Conservation (phyloP, 805 yeast species). For the Blastobotrys mokoenaii region DNA sequence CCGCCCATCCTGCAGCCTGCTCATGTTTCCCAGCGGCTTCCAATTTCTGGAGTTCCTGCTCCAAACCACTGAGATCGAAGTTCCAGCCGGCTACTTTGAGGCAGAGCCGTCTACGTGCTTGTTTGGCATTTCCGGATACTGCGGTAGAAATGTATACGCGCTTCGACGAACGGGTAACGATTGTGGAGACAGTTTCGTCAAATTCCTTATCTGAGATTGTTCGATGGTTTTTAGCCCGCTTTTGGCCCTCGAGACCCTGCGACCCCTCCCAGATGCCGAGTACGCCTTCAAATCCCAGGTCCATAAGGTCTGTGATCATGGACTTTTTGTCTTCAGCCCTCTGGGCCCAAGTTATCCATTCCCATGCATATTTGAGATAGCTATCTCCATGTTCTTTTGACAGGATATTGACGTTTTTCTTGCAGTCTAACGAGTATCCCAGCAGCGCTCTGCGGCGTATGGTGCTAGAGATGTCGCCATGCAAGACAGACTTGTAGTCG, state of each 20-base stretch:
- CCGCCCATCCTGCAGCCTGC: constrained; percentile 97
- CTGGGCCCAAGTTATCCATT: constrained; percentile 74
- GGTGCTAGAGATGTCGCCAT: constrained; percentile 63
- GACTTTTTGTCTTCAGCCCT: constrained; percentile 55
- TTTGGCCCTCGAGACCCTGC: constrained; percentile 16
- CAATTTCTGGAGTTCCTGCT: constrained; percentile 52
- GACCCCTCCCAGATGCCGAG: constrained; percentile 75
- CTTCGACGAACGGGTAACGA: constrained; percentile 38
- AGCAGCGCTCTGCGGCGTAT: constrained; percentile 63
- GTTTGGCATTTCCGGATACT: constrained; percentile 35
- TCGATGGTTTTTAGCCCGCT: constrained; percentile 7
- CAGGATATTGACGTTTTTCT: constrained; percentile 47
- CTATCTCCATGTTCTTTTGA: constrained; percentile 40
- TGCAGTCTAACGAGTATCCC: constrained; percentile 68
- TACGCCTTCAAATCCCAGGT: constrained; percentile 83
- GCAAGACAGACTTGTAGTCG: constrained; percentile 37
- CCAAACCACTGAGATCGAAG: constrained; percentile 65
- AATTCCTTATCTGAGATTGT: constrained; percentile 35
- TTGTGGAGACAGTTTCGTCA: constrained; percentile 43
- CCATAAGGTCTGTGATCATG: constrained; percentile 62
- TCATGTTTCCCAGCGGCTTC: constrained; percentile 56
- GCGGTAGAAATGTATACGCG: constrained; percentile 22
- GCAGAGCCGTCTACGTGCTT: constrained; percentile 67
- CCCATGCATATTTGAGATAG: constrained; percentile 78
- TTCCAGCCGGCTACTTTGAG: constrained; percentile 88